Conservation (phyloP, 208 protist species). For the Trichomonas tenax region DNA sequence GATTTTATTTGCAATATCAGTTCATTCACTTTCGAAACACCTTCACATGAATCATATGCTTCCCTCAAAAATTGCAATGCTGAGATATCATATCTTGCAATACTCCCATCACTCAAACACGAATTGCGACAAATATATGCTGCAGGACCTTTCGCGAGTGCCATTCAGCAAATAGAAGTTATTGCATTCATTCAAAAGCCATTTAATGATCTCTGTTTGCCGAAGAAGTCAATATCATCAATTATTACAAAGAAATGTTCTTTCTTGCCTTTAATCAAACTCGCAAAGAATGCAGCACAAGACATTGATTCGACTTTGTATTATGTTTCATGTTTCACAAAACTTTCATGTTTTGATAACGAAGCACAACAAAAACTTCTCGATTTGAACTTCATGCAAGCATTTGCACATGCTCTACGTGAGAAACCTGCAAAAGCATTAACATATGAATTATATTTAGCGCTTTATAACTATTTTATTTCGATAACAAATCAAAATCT, state of each 20-base stretch:
- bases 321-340: not conserved
- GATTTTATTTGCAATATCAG: not conserved
- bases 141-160: not conserved
- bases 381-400: not conserved
- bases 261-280: not conserved
- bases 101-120: not conserved
- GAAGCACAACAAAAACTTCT: not conserved
- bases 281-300: not conserved
- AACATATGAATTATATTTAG: not conserved
- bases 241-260: not conserved
- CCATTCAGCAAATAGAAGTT: not conserved
- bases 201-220: too few species aligned
- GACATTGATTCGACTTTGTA: not conserved
- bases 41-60: not conserved
- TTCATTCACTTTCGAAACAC: not conserved
- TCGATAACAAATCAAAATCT: not conserved
- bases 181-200: not conserved
- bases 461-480: not conserved
- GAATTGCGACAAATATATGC: not conserved
- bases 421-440: not conserved
- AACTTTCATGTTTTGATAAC: not conserved
- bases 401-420: not conserved
- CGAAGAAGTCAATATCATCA: not conserved
- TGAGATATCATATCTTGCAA: not conserved
- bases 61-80: not conserved